Evolutionary conservation across 345 rosid genomes (phyloP).

Genomic region (Populus simonii): DNA sequence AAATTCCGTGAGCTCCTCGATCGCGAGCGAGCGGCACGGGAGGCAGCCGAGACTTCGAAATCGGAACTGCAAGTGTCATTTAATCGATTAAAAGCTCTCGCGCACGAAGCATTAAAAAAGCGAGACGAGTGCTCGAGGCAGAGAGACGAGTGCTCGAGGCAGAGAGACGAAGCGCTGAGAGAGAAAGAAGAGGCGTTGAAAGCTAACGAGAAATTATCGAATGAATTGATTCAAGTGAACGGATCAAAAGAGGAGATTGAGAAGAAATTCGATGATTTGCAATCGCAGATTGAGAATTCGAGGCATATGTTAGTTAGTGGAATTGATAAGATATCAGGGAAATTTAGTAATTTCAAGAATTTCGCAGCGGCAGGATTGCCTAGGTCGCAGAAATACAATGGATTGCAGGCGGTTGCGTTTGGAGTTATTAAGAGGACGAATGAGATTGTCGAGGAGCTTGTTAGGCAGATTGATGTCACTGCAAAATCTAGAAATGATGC

Average conservation of each 20-base stretch:
- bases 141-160: constrained; percentile 65
- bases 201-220: constrained; percentile 41
- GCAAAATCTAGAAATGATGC: constrained; percentile 76
- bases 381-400: constrained; percentile 71
- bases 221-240: constrained; percentile 48
- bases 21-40: constrained; percentile 84
- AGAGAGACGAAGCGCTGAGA: constrained; percentile 69
- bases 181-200: constrained; percentile 60
- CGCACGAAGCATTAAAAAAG: constrained; percentile 82
- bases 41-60: constrained; percentile 66
- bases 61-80: constrained; percentile 63
- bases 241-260: constrained; percentile 49
- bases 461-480: constrained; percentile 59
- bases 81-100: constrained; percentile 64
- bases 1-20: constrained; percentile 60
- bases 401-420: constrained; percentile 72
- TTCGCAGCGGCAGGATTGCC: constrained; percentile 74
- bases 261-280: constrained; percentile 59
- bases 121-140: constrained; percentile 73
- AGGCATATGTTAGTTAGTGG: constrained; percentile 90
- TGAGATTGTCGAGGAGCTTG: constrained; percentile 90
- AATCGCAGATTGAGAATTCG: constrained; percentile 73
- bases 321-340: constrained; percentile 89
- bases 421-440: constrained; percentile 93
- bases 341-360: constrained; percentile 71